These are phyloP conservation scores for Fusarium sp. DNA, from an alignment of 2,329 filamentous ascomycete genomes.

Conservation along the genomic window DNA sequence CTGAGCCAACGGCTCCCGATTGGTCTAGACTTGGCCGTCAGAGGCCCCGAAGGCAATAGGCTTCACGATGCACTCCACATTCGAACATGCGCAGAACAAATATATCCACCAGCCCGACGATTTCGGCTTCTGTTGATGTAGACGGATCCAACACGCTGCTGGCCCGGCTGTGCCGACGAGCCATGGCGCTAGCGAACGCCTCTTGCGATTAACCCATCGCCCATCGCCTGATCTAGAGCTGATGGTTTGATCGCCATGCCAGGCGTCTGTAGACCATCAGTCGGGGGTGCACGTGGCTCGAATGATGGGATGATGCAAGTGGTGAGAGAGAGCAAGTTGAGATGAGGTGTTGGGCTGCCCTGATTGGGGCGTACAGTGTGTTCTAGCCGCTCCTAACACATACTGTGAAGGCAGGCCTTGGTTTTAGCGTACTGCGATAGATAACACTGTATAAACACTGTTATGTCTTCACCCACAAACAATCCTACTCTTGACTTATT, in stretches of 20 bases:
- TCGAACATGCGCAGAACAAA: not conserved
- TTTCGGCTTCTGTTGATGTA: not conserved
- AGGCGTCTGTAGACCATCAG: not conserved
- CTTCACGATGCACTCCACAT: not conserved
- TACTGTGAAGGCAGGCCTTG: not conserved
- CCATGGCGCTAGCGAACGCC: not conserved
- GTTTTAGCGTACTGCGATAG: not conserved
- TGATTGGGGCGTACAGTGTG: not conserved
- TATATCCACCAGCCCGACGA: not conserved
- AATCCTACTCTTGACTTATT: too few relatives aligned
- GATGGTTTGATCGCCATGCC: conserved; percentile 23
- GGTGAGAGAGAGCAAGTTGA: not conserved
- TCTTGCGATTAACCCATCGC: not conserved
- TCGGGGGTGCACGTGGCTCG: conserved; percentile 1
- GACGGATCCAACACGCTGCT: not conserved
- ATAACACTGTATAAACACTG: not conserved
- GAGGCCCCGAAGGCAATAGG: conserved; percentile 4
- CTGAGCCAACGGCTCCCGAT: not conserved
- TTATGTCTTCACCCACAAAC: too few relatives aligned
- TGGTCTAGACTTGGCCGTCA: conserved; percentile 1
- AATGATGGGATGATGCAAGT: not conserved
- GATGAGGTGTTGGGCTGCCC: not conserved
- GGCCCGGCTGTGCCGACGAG: not conserved
- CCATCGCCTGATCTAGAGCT: not conserved
- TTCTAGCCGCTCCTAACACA: not conserved